A percentile compares a stretch with the other conserved stretches of the same genome.
Conservation (phyloP, 2,329 filamentous ascomycete genomes). For the Chalaropsis thielavioides region DNA sequence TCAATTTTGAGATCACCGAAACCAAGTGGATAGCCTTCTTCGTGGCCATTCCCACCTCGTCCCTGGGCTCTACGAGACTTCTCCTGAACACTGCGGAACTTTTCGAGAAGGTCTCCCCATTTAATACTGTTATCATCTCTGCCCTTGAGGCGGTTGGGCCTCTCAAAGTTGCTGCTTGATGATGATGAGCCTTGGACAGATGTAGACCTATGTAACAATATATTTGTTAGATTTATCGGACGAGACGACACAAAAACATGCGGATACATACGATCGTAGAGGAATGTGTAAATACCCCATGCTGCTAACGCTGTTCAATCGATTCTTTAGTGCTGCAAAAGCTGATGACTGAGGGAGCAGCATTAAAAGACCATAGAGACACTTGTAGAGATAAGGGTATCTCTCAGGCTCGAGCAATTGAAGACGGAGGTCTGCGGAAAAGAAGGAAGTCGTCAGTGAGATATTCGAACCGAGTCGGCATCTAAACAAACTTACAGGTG, state of each 20-base stretch:
- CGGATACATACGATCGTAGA: conserved; percentile 52
- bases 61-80: conserved; percentile 58
- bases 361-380: conserved; percentile 93
- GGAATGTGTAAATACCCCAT: conserved; percentile 87
- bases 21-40: conserved; percentile 34
- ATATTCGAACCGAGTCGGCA: not conserved
- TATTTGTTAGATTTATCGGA: not conserved
- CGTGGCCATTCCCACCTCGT: conserved; percentile 37
- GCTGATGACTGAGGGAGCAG: conserved; percentile 94
- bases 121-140: conserved; percentile 74
- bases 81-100: conserved; percentile 86
- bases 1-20: conserved; percentile 30
- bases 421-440: conserved; percentile 61
- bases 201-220: conserved; percentile 22
- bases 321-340: conserved; percentile 91
- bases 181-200: conserved; percentile 42
- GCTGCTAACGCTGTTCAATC: conserved; percentile 89
- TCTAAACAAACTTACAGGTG: conserved; percentile 51
- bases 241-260: not conserved
- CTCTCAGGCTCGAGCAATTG: conserved; percentile 91
- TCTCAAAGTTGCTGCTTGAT: conserved; percentile 53
- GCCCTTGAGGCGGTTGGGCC: conserved; percentile 63
- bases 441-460: not conserved
- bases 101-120: conserved; percentile 86
- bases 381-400: conserved; percentile 92